Evolutionary conservation across 257 asterid genomes (phyloP).

Genomic region (Solanum virginianum): DNA sequence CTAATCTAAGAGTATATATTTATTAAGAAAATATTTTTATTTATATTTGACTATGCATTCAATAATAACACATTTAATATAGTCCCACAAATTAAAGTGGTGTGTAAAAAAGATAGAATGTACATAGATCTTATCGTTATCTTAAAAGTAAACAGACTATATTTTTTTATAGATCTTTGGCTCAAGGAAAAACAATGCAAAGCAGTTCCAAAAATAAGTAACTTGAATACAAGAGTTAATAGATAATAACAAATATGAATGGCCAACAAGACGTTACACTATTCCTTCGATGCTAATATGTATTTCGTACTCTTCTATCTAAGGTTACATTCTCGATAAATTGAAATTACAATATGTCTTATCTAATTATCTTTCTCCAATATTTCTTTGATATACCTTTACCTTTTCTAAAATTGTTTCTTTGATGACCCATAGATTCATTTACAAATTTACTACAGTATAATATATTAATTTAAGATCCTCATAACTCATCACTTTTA

Average conservation of each 20-base stretch:
- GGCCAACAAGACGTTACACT: neutral
- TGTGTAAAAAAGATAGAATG: neutral
- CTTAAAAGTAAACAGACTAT: neutral
- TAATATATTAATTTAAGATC: neutral
- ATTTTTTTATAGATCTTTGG: neutral
- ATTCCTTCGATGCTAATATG: neutral
- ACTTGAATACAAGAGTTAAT: neutral
- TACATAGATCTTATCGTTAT: neutral
- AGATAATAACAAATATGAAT: neutral
- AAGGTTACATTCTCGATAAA: rapidly evolving
- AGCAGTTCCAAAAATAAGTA: neutral
- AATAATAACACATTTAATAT: too few relatives aligned
- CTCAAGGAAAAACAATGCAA: neutral
- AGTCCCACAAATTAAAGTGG: too few relatives aligned
- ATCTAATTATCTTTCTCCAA: neutral
- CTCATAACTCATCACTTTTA: neutral
- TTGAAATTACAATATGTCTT: neutral
- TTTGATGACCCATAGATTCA: neutral
- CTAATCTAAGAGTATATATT: too few relatives aligned
- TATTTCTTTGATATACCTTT: too few relatives aligned
- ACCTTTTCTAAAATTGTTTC: neutral
- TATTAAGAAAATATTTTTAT: too few relatives aligned
- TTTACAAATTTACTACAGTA: neutral
- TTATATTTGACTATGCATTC: too few relatives aligned
- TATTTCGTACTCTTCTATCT: neutral